phyloP scores from a whole-genome alignment of 2,329 filamentous ascomycete genomes.

The Colletotrichum tropicale region DNA sequence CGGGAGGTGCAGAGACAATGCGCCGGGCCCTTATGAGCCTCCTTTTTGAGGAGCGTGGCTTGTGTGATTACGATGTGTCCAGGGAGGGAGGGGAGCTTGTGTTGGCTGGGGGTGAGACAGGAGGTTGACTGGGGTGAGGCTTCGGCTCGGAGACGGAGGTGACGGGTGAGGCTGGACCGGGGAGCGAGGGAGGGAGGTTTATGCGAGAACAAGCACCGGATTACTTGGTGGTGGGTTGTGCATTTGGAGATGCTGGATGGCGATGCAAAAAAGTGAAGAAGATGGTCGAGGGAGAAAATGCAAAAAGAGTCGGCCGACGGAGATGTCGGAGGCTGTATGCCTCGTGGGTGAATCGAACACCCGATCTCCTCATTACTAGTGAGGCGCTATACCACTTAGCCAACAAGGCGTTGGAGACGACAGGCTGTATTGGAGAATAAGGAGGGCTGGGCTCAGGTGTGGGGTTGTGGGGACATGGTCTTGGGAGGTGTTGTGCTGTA shows the following conservation, averaged over 20 bases:
- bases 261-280: neutral
- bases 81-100: neutral
- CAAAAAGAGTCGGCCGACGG: neutral
- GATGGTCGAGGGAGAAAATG: neutral
- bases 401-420: neutral
- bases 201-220: fast-evolving
- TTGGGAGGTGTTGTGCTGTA: no score
- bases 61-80: neutral
- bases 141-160: neutral
- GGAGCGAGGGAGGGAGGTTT: neutral
- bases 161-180: no score
- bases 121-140: neutral
- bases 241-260: neutral
- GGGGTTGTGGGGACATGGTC: neutral
- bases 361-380: constrained; percentile 19
- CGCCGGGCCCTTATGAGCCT: neutral
- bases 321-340: neutral
- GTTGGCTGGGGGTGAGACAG: neutral
- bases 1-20: neutral
- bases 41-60: neutral
- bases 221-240: neutral
- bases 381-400: neutral
- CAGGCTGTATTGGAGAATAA: fast-evolving
- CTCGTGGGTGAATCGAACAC: constrained; percentile 17
- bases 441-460: fast-evolving